Base-by-base conservation (phyloP, 148 eudicot genomes). In the Polygonum aviculare region DNA sequence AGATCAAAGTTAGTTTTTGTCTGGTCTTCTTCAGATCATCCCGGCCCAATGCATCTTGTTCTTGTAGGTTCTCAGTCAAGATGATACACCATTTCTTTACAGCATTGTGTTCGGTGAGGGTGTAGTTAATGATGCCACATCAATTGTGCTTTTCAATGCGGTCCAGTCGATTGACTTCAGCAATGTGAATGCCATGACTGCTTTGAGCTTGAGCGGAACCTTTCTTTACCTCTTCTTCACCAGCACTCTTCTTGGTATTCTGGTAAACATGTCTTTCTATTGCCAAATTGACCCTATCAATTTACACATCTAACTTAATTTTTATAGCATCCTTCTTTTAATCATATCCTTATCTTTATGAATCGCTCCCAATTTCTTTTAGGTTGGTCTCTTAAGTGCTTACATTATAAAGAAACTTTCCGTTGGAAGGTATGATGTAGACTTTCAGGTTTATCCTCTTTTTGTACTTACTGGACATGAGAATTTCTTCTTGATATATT, bases 41-140 rank as follows among this genome's bases (percentile, higher is more conserved):
- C 5, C n/a, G n/a, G n/a, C n/a, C 62, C 62, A 19, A 55, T 55
- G 31, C 26, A 16, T 69, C 72, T 39, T 39, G 4, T 39, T 4
- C 3, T 76, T 41, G 62, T 83, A 93, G 98, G 98, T 93, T 78
- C 94, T 93, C 76, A 91, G 67, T 83, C 98, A 93, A 80, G 98
- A 93, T 47, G 96, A 93, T 49, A 93, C 98, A 35, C 98, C 96
- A 60, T 85, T 93, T 72, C 87, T 93, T 5, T 91, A 93, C 84
- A 93, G 98, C 84, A 78, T 84, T 4, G 90, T 93, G 50, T 93
- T 91, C 50, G 98, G 98, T 75, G 98, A 93, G 69, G 96, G 96
- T 40, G 98, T 91, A 3, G 98, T 93, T 72, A 93, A 93, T 82
- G 98, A 93, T 86, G 98, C 98, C 74, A 93, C 98, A 78, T 93